Percentiles rank a stretch among this genome's conserved stretches.
Conservation (phyloP, 441 rosid species). For the Euphorbia celastroides region DNA sequence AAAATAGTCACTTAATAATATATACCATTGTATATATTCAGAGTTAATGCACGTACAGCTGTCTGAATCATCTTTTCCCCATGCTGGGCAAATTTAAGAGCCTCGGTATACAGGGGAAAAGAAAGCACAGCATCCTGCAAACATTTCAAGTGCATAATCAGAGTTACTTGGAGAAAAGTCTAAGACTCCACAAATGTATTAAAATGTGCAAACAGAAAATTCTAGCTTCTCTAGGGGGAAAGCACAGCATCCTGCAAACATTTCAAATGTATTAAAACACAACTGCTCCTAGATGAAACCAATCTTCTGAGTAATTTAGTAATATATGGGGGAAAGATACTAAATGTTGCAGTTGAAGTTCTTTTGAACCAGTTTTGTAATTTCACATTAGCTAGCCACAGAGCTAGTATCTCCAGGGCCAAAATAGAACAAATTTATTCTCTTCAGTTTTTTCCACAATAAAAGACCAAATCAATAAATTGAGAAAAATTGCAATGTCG, state of each 20-base stretch:
- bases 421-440: not conserved
- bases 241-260: slow-evolving; percentile 49
- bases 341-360: not conserved
- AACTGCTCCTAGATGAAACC: not conserved
- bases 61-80: slow-evolving; percentile 80
- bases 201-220: not conserved
- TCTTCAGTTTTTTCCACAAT: not conserved
- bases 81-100: slow-evolving; percentile 60
- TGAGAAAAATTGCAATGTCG: not conserved
- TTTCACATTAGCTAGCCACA: not conserved
- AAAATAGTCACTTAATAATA: slow-evolving; percentile 14
- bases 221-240: slow-evolving; percentile 24
- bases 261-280: not conserved
- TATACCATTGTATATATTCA: slow-evolving; percentile 56
- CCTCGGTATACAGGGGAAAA: slow-evolving; percentile 59
- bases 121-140: slow-evolving; percentile 56
- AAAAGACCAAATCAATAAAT: not conserved
- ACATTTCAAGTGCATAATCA: slow-evolving; percentile 8
- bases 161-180: not conserved
- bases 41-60: slow-evolving; percentile 70
- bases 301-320: slow-evolving; percentile 6
- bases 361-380: not conserved
- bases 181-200: not conserved
- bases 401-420: not conserved
- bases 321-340: not conserved